A percentile compares a stretch with the other conserved stretches of the same genome.
Evolutionary conservation across 31 red algal genomes (phyloP).

Genomic region (Porphyra umbilicalis): DNA sequence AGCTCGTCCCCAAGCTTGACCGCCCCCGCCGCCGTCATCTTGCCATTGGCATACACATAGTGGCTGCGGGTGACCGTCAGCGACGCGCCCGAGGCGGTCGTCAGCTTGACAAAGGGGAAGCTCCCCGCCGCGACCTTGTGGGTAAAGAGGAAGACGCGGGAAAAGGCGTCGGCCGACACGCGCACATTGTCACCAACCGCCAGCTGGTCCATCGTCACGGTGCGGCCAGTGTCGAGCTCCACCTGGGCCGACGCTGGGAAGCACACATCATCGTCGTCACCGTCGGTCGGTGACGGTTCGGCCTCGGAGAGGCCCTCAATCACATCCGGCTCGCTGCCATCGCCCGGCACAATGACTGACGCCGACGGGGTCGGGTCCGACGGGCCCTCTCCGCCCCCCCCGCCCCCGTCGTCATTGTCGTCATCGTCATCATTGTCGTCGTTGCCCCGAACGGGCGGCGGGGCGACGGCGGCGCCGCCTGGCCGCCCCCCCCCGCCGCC

Average conservation of each 20-base stretch:
- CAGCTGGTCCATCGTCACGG: constrained; percentile 2
- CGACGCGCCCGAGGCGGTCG: background rate
- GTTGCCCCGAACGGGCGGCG: background rate
- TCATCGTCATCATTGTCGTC: background rate
- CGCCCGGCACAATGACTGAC: background rate
- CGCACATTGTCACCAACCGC: constrained; percentile 11
- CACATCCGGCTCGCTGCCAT: background rate
- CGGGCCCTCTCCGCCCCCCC: too few species aligned
- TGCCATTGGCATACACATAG: background rate
- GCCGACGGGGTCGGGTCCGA: too few species aligned
- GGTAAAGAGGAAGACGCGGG: constrained; percentile 41
- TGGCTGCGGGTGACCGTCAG: constrained; percentile 15
- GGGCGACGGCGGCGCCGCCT: background rate
- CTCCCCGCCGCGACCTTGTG: constrained; percentile 19
- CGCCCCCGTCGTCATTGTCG: background rate
- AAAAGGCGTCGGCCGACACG: constrained; percentile 7
- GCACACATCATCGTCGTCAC: background rate
- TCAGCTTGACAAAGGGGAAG: constrained; percentile 13
- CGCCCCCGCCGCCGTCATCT: background rate
- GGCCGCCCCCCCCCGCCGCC: too few species aligned
- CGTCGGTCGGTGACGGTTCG: background rate
- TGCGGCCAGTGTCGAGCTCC: background rate
- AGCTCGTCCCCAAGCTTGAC: background rate
- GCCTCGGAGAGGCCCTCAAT: background rate
- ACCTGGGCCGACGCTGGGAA: constrained; percentile 14